Conservation (phyloP, 2,329 filamentous ascomycete genomes). For the Monosporascus sp. region DNA sequence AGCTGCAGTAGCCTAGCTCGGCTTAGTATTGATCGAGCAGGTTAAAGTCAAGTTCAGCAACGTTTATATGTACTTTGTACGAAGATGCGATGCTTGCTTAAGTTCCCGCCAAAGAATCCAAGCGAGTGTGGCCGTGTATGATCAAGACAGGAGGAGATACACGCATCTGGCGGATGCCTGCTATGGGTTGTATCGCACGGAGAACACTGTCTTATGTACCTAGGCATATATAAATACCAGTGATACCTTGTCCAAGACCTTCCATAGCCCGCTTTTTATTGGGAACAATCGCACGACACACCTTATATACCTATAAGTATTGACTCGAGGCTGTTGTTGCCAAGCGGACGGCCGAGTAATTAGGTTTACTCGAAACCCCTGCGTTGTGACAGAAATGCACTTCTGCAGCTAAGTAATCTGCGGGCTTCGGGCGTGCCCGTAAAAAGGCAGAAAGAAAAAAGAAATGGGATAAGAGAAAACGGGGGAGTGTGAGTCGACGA, state of each 20-base stretch:
- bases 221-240: background rate
- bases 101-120: background rate
- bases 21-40: background rate
- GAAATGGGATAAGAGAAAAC: too few relatives aligned
- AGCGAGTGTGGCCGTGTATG: background rate
- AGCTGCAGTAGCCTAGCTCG: background rate
- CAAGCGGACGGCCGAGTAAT: too few relatives aligned
- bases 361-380: too few relatives aligned
- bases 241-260: too few relatives aligned
- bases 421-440: too few relatives aligned
- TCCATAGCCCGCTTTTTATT: too few relatives aligned
- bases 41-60: background rate
- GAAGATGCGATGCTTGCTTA: background rate
- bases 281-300: too few relatives aligned
- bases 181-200: too few relatives aligned
- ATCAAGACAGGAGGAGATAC: background rate
- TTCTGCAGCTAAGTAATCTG: background rate
- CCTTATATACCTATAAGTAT: too few relatives aligned
- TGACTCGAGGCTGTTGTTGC: too few relatives aligned
- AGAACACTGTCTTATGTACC: background rate
- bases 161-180: background rate
- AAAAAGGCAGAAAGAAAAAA: too few relatives aligned
- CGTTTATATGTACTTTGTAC: background rate
- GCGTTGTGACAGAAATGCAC: background rate
- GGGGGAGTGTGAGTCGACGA: too few relatives aligned